Conservation (phyloP, 805 yeast genomes). For the Cyberlindnera maritima region DNA sequence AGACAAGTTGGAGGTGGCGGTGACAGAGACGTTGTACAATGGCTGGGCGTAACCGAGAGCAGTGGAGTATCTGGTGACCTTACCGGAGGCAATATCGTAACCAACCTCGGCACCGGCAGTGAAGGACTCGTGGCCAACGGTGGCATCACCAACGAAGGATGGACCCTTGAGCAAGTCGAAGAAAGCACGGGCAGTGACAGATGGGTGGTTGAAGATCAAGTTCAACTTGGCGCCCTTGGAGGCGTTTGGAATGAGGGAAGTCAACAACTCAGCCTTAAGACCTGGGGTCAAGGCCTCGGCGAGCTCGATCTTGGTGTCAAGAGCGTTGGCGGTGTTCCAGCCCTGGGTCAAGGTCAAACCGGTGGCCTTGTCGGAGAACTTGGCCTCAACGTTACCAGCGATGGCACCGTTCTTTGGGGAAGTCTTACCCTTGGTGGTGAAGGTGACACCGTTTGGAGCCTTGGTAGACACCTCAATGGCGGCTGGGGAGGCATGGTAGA, state of each 20-base stretch:
- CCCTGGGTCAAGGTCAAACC: constrained; percentile 96
- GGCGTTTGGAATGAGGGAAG: constrained; percentile 83
- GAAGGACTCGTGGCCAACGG: constrained; percentile 94
- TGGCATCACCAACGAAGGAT: constrained; percentile 89
- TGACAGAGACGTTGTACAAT: constrained; percentile 74
- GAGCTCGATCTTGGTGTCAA: constrained; percentile 91
- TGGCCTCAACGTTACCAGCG: constrained; percentile 86
- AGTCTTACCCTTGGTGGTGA: constrained; percentile 90
- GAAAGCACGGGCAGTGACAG: constrained; percentile 90
- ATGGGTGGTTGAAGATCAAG: constrained; percentile 87
- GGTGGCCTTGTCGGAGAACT: constrained; percentile 86
- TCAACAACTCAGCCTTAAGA: constrained; percentile 86
- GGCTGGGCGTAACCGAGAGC: constrained; percentile 92
- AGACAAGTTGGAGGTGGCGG: constrained; percentile 82
- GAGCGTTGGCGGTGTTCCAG: constrained; percentile 91
- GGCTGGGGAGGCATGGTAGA: constrained; percentile 88
- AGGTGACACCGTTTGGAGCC: constrained; percentile 95
- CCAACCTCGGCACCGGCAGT: constrained; percentile 97
- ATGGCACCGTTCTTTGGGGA: constrained; percentile 70
- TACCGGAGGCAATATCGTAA: constrained; percentile 90
- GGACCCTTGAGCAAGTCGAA: constrained; percentile 96
- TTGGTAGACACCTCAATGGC: constrained; percentile 85
- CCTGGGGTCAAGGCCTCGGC: constrained; percentile 92
- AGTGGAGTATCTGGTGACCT: constrained; percentile 89
- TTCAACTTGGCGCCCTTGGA: constrained; percentile 86